These are phyloP conservation scores for Thraustochytrium striatum DNA, from an alignment of 352 stramenopile genomes.

Conservation along the genomic window DNA sequence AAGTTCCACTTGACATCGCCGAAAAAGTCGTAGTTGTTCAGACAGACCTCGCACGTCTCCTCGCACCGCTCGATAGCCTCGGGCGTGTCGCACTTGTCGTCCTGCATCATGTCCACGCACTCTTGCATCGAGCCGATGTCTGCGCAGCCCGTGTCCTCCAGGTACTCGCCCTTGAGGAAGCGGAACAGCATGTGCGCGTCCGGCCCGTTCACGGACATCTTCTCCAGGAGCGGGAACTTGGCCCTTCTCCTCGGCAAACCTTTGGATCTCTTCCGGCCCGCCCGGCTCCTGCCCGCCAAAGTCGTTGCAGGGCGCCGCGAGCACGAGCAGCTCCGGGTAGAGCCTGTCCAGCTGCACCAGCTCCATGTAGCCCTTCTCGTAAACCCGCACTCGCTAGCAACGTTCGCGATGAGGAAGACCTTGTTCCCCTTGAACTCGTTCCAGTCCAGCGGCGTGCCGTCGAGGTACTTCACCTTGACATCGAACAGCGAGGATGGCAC, in stretches of 20 bases:
- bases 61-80: too few species aligned
- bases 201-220: constrained; percentile 48
- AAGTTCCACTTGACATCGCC: constrained; percentile 29
- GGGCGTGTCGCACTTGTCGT: too few species aligned
- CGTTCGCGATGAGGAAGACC: constrained; percentile 61
- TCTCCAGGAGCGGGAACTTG: constrained; percentile 60
- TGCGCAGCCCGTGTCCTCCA: background rate
- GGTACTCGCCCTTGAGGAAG: constrained; percentile 31
- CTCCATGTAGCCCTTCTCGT: constrained; percentile 61
- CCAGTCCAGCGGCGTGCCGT: background rate
- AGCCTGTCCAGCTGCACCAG: constrained; percentile 59
- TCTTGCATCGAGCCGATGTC: too few species aligned
- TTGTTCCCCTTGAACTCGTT: too few species aligned
- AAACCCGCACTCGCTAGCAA: constrained; percentile 60
- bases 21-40: too few species aligned
- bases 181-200: constrained; percentile 1
- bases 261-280: constrained; percentile 60
- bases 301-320: constrained; percentile 66
- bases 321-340: constrained; percentile 63
- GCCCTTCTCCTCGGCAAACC: constrained; percentile 63
- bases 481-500: background rate
- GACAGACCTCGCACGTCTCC: too few species aligned
- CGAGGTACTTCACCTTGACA: background rate
- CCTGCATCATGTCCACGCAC: too few species aligned
- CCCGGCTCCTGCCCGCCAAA: constrained; percentile 64